Conservation (phyloP, 306 rosid species). For the Quillaja saponaria region DNA sequence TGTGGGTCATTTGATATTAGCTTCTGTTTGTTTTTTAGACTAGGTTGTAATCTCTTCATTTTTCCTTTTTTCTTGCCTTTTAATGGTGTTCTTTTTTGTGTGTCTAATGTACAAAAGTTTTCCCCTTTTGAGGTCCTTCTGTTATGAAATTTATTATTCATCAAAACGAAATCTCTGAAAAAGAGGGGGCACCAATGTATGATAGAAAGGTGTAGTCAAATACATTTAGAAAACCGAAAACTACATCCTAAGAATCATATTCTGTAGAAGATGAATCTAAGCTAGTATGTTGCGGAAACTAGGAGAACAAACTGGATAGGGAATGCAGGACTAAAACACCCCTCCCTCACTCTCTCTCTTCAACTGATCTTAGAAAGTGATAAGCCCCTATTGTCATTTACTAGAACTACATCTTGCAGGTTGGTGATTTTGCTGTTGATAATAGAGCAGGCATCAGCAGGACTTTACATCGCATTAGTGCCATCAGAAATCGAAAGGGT, state of each 20-base stretch:
- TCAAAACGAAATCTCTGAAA: no score
- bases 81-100: no score
- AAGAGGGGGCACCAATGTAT: no score
- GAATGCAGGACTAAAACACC: background rate
- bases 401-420: conserved; percentile 52
- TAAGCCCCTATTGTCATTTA: conserved; percentile 26
- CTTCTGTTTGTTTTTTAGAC: background rate
- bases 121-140: no score
- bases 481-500: conserved; percentile 89
- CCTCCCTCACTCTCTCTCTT: conserved; percentile 3
- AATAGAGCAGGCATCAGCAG: conserved; percentile 96
- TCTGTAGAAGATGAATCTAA: no score
- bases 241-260: no score
- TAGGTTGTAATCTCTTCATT: no score
- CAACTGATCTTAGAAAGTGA: conserved; percentile 8
- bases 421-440: conserved; percentile 86
- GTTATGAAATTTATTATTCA: no score
- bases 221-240: no score
- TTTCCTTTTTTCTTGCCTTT: background rate
- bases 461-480: conserved; percentile 91
- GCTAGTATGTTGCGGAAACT: conserved; percentile 6
- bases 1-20: background rate
- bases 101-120: background rate
- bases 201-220: no score
- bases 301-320: background rate